A percentile compares a stretch with the other conserved stretches of the same genome.
Evolutionary conservation across 139 green algal genomes (phyloP).

Genomic region (Micractinium conductrix): DNA sequence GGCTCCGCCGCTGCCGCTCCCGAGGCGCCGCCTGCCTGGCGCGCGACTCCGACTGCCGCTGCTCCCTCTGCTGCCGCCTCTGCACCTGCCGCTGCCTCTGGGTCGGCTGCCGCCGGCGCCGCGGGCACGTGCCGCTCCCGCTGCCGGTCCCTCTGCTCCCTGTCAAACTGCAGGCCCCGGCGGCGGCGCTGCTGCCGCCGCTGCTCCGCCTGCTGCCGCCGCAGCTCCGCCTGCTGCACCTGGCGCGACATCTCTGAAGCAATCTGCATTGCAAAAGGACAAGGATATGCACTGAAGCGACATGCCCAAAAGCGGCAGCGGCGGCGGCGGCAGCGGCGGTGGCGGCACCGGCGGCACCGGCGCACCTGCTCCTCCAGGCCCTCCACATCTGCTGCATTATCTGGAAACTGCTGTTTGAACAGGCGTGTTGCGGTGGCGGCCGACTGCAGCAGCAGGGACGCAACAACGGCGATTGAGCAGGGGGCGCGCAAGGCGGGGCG

Average conservation of each 20-base stretch:
- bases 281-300: too few relatives aligned
- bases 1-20: neutral
- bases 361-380: slow-evolving; percentile 34
- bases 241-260: neutral
- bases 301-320: too few relatives aligned
- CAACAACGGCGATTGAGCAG: too few relatives aligned
- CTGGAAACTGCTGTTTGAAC: slow-evolving; percentile 45
- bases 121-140: neutral
- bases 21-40: neutral
- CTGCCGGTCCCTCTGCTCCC: neutral
- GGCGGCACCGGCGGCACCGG: too few relatives aligned
- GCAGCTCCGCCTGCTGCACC: slow-evolving; percentile 29
- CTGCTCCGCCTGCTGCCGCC: slow-evolving; percentile 37
- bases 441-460: slow-evolving; percentile 39
- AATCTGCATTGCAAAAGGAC: too few relatives aligned
- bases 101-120: neutral
- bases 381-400: slow-evolving; percentile 28
- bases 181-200: slow-evolving; percentile 26
- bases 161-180: slow-evolving; percentile 31
- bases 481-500: neutral
- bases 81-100: neutral
- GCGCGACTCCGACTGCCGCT: too few relatives aligned
- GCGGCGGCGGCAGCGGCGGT: too few relatives aligned
- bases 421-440: slow-evolving; percentile 37
- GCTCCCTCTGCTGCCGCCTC: too few relatives aligned